Conservation (phyloP, 2,329 filamentous ascomycete genomes). For the Paraphoma sp. region DNA sequence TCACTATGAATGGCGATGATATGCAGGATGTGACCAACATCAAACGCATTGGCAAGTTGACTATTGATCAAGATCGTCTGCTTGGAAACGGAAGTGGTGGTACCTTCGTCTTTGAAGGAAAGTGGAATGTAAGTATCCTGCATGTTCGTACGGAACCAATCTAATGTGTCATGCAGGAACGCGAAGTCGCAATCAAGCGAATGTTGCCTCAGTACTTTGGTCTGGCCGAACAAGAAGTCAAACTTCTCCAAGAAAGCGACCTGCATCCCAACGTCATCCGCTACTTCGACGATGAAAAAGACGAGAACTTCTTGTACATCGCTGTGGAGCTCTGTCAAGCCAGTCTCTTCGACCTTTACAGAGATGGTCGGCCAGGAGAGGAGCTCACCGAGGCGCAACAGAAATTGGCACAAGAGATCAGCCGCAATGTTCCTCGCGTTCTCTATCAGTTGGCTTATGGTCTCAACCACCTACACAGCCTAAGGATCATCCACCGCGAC, state of each 20-base stretch:
- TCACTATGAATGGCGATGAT: slow-evolving; percentile 51
- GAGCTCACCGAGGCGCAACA: slow-evolving; percentile 66
- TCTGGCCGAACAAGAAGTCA: slow-evolving; percentile 92
- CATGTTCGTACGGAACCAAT: neutral
- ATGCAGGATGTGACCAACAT: slow-evolving; percentile 56
- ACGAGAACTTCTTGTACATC: slow-evolving; percentile 92
- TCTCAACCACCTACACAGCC: slow-evolving; percentile 83
- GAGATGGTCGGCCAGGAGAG: slow-evolving; percentile 61
- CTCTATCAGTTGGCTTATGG: slow-evolving; percentile 90
- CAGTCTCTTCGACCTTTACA: slow-evolving; percentile 88
- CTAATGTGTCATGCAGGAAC: slow-evolving; percentile 57
- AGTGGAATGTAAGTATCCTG: slow-evolving; percentile 69
- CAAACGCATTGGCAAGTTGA: slow-evolving; percentile 66
- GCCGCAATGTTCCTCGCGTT: slow-evolving; percentile 77
- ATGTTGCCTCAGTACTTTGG: slow-evolving; percentile 97
- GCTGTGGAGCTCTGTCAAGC: slow-evolving; percentile 93
- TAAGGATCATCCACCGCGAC: slow-evolving; percentile 95
- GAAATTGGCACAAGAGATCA: slow-evolving; percentile 74
- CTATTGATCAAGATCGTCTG: slow-evolving; percentile 65
- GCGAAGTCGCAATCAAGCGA: slow-evolving; percentile 92
- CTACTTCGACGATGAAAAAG: slow-evolving; percentile 91
- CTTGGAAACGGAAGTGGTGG: slow-evolving; percentile 87
- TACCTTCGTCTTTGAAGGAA: slow-evolving; percentile 95
- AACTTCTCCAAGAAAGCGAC: slow-evolving; percentile 88
- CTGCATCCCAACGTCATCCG: slow-evolving; percentile 96